These are phyloP conservation scores for Sclerotinia spermophila DNA, from an alignment of 2,329 filamentous ascomycete genomes.

Conservation along the genomic window DNA sequence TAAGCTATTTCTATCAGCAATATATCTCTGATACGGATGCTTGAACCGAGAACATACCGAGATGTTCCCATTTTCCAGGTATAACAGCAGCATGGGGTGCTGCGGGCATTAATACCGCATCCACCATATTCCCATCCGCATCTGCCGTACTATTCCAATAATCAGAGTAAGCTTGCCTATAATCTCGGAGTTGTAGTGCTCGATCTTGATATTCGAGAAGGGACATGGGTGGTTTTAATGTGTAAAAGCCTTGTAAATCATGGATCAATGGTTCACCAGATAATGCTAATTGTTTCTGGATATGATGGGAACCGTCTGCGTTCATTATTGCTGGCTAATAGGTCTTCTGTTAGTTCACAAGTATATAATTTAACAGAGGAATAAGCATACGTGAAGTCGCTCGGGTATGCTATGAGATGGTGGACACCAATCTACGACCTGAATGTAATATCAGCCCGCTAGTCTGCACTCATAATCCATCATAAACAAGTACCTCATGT, in stretches of 20 bases:
- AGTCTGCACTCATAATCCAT: neutral
- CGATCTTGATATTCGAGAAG: conserved; percentile 18
- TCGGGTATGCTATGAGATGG: conserved; percentile 16
- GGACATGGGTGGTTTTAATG: conserved; percentile 3
- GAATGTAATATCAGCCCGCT: neutral
- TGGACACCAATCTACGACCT: conserved; percentile 11
- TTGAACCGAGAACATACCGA: neutral
- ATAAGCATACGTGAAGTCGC: conserved; percentile 10
- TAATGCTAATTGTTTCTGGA: conserved; percentile 11
- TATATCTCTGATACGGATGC: too few species aligned
- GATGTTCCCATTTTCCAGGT: conserved; percentile 24
- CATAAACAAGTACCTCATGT: neutral
- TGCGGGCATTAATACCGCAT: conserved; percentile 48
- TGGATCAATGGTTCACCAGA: conserved; percentile 15
- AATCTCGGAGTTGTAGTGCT: conserved; percentile 7
- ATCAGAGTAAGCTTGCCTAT: conserved; percentile 37
- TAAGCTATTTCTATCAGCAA: conserved; percentile 37
- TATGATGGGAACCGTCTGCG: conserved; percentile 13
- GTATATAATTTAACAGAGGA: too few species aligned
- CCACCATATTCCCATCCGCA: conserved; percentile 42
- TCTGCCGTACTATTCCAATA: conserved; percentile 35
- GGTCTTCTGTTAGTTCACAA: neutral
- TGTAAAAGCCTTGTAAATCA: neutral
- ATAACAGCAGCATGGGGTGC: conserved; percentile 44
- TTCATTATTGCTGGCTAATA: conserved; percentile 11